Evolutionary conservation across 352 stramenopile species (phyloP).

Genomic region (Chrysophaeum taylorii): DNA sequence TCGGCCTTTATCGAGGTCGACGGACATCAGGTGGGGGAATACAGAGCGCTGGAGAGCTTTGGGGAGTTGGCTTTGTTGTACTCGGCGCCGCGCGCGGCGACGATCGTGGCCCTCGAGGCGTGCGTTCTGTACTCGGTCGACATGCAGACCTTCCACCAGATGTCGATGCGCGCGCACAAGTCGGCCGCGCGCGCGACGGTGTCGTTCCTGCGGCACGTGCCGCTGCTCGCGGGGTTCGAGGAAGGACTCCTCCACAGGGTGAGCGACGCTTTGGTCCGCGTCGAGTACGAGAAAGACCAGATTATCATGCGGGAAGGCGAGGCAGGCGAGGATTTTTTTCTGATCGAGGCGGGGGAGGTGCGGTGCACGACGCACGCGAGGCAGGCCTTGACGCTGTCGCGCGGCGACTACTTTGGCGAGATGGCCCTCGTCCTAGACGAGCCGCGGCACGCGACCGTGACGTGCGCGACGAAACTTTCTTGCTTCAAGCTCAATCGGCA

Average conservation of each 20-base stretch:
- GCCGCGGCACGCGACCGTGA: constrained; percentile 44
- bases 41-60: constrained; percentile 52
- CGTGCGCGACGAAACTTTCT: constrained; percentile 24
- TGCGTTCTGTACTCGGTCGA: constrained; percentile 81
- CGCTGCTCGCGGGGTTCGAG: not conserved
- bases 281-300: constrained; percentile 18
- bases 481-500: constrained; percentile 58
- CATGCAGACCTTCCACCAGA: constrained; percentile 41
- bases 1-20: constrained; percentile 28
- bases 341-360: constrained; percentile 47
- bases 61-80: constrained; percentile 91
- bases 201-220: constrained; percentile 15
- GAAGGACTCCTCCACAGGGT: constrained; percentile 8
- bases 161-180: not conserved
- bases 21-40: not conserved
- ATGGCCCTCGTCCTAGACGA: constrained; percentile 47
- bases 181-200: not conserved
- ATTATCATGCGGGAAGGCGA: constrained; percentile 42
- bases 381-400: constrained; percentile 27
- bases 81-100: constrained; percentile 84
- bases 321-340: constrained; percentile 50
- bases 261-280: constrained; percentile 30
- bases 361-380: constrained; percentile 36
- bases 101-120: constrained; percentile 63
- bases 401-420: constrained; percentile 41